Conservation (phyloP, 345 rosid species). For the Aquilaria malaccensis region DNA sequence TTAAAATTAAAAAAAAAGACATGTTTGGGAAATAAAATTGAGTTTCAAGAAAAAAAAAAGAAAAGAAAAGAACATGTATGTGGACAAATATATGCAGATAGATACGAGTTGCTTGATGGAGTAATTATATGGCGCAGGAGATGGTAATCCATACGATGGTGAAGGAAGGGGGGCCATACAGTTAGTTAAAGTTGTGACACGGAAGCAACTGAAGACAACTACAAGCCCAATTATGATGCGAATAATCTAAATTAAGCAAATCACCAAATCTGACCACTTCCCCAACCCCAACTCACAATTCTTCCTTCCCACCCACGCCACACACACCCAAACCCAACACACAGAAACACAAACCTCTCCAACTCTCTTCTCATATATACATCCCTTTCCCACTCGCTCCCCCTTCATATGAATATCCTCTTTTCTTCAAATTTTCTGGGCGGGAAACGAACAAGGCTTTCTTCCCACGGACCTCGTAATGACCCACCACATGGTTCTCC, state of each 20-base stretch:
- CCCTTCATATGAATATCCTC: not conserved
- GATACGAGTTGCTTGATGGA: too few species aligned
- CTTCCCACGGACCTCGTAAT: too few species aligned
- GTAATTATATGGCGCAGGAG: too few species aligned
- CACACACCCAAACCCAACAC: constrained; percentile 19
- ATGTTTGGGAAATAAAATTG: too few species aligned
- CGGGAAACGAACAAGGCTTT: too few species aligned
- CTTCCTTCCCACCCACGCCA: constrained; percentile 39
- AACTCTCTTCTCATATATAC: constrained; percentile 5
- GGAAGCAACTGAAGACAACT: constrained; percentile 37
- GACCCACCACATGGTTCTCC: too few species aligned
- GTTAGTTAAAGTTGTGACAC: constrained; percentile 67
- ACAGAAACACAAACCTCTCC: not conserved
- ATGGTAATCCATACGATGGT: not conserved
- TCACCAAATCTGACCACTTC: constrained; percentile 5
- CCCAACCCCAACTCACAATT: constrained; percentile 23
- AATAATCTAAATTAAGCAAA: constrained; percentile 3
- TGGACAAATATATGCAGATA: not conserved
- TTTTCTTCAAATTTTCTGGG: not conserved
- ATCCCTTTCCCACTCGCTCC: not conserved
- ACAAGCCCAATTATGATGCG: not conserved
- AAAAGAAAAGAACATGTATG: not conserved
- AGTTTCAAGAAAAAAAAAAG: not conserved
- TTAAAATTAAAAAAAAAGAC: too few species aligned
- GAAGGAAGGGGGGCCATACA: constrained; percentile 34